phyloP scores from a whole-genome alignment of 192 early-diverging fungal species.

The Coemansia sp. region DNA sequence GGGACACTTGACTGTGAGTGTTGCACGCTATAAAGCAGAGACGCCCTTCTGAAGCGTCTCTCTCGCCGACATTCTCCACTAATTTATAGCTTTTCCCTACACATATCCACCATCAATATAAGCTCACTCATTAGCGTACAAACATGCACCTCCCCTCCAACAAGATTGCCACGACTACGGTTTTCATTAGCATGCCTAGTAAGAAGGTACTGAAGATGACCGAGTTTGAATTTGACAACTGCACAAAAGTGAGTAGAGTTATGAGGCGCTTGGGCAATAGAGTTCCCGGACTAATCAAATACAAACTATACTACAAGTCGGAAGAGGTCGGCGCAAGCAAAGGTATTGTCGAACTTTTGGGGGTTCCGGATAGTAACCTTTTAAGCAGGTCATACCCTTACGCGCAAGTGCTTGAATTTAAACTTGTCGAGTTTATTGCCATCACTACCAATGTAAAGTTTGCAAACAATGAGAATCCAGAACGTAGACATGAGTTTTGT shows the following conservation, averaged over 20 bases:
- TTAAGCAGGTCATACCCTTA: not conserved
- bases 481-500: not conserved
- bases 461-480: not conserved
- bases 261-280: not conserved
- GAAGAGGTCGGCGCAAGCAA: not conserved
- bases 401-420: not conserved
- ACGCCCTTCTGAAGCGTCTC: not conserved
- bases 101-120: not conserved
- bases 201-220: not conserved
- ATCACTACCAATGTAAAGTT: not conserved
- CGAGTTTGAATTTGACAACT: conserved; percentile 3
- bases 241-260: not conserved
- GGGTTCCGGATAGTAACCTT: not conserved
- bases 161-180: not conserved
- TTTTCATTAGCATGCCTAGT: not conserved
- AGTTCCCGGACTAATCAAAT: not conserved
- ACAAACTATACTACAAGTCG: not conserved
- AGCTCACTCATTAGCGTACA: not conserved
- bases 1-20: not conserved
- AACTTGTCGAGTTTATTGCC: not conserved
- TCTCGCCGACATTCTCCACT: not conserved
- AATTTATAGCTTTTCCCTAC: not conserved
- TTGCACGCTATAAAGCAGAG: not conserved
- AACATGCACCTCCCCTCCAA: not conserved
- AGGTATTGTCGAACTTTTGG: not conserved